Evolutionary conservation across 208 protist genomes (phyloP), one percentile per base, ranked within the genome.

Genomic region (Cochliopodium minus): DNA sequence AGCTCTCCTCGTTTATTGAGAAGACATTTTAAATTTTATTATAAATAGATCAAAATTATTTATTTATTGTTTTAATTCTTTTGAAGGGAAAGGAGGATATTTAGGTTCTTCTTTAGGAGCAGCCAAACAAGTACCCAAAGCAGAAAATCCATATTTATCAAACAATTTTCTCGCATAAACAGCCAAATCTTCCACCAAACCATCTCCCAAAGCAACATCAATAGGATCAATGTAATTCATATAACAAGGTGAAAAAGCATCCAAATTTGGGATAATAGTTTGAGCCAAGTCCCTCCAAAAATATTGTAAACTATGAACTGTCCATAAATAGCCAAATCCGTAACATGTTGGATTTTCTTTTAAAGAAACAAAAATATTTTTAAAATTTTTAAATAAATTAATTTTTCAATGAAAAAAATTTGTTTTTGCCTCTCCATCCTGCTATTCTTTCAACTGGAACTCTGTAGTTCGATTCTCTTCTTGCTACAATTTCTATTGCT

Each of bases 311-410:
- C 9, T 52, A 20, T 59, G 36, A 0, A 35, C 20, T 6, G 11
- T 49, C 54, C 54, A 59, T 6, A 59, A 29, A 30, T 59, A 59
- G 17, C n/a, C 22, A 28, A 40, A 51, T 30, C 0, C 1, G 42
- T 59, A 59, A n/a, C 4, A 17, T 40, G 54, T 59, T 40, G 54
- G 54, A 45, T 59, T 59, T 15, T 9, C 3, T 25, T 17, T 40
- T 32, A 29, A 54, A 26, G 4, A n/a, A n/a, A n/a, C n/a, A n/a
- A n/a, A n/a, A n/a, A n/a, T n/a, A n/a, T n/a, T n/a, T n/a, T n/a
- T n/a, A n/a, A n/a, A n/a, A n/a, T n/a, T n/a, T n/a, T n/a, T n/a
- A n/a, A n/a, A n/a, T n/a, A n/a, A n/a, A n/a, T n/a, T n/a, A n/a
- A n/a, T n/a, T n/a, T n/a, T n/a, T n/a, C n/a, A n/a, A n/a, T n/a